Conservation (phyloP, 805 yeast genomes). For the Candida namnaoensis region DNA sequence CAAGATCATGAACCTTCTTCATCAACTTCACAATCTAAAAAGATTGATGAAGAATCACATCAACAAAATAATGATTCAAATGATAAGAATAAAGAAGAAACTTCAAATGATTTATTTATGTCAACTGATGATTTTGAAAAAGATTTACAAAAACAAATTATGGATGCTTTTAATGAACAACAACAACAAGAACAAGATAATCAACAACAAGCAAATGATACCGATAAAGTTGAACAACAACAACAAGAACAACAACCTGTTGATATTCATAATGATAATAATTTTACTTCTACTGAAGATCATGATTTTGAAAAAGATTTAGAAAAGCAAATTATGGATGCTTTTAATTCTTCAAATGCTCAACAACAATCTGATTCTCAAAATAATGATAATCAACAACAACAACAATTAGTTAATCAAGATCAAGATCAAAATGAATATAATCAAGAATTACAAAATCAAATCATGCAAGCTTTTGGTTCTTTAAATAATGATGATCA, state of each 20-base stretch:
- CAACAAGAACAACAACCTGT: not conserved
- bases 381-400: constrained; percentile 1
- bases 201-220: not conserved
- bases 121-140: constrained; percentile 9
- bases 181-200: not conserved
- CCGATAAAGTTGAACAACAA: not conserved
- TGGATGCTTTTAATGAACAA: constrained; percentile 6
- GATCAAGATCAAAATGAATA: constrained; percentile 5
- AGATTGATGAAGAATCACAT: too few relatives aligned
- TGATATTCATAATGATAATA: not conserved
- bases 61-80: too few relatives aligned
- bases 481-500: constrained; percentile 11
- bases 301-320: constrained; percentile 12
- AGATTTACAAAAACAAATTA: constrained; percentile 9
- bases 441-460: constrained; percentile 13
- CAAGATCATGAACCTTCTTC: too few relatives aligned
- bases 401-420: constrained; percentile 1
- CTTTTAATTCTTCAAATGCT: constrained; percentile 4
- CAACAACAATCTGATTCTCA: not conserved
- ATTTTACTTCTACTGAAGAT: not conserved
- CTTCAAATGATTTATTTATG: not conserved
- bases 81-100: too few relatives aligned
- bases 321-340: constrained; percentile 15
- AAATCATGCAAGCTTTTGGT: constrained; percentile 17
- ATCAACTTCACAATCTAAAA: too few relatives aligned